These are phyloP conservation scores for Ophiostoma sp. DNA, from an alignment of 2,329 filamentous ascomycete genomes.

Conservation along the genomic window DNA sequence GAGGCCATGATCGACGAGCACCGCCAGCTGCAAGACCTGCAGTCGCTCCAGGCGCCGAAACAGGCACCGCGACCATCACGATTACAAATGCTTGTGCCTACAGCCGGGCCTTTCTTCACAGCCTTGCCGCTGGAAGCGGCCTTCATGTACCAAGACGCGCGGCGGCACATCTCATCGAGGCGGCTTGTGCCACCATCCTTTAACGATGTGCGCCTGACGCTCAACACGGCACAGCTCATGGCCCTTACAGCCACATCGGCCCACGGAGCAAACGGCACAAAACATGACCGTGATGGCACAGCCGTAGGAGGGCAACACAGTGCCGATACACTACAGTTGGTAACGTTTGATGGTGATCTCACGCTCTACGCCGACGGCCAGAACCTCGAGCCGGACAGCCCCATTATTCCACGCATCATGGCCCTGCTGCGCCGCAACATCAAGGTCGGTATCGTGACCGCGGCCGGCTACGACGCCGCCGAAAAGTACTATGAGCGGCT, in stretches of 20 bases:
- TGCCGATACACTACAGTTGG: conserved; percentile 63
- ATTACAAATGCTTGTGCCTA: conserved; percentile 86
- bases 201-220: conserved; percentile 88
- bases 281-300: not conserved
- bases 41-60: conserved; percentile 51
- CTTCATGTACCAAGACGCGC: conserved; percentile 85
- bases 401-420: conserved; percentile 68
- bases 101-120: conserved; percentile 92
- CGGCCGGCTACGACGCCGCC: conserved; percentile 89
- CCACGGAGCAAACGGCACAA: conserved; percentile 31
- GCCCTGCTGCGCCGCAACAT: conserved; percentile 75
- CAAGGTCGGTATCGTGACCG: conserved; percentile 92
- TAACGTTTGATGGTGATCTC: conserved; percentile 97
- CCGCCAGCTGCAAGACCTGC: conserved; percentile 67
- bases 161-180: conserved; percentile 82
- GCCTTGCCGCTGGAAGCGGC: conserved; percentile 81
- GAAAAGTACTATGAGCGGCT: conserved; percentile 84
- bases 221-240: conserved; percentile 95
- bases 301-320: not conserved
- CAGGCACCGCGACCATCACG: conserved; percentile 64
- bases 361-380: conserved; percentile 92
- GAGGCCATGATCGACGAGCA: conserved; percentile 91
- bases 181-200: conserved; percentile 95
- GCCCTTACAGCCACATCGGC: conserved; percentile 62
- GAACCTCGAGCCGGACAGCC: conserved; percentile 71